phyloP scores from a whole-genome alignment of 202 grass and related monocot species.

The Saccharum hybrid region DNA sequence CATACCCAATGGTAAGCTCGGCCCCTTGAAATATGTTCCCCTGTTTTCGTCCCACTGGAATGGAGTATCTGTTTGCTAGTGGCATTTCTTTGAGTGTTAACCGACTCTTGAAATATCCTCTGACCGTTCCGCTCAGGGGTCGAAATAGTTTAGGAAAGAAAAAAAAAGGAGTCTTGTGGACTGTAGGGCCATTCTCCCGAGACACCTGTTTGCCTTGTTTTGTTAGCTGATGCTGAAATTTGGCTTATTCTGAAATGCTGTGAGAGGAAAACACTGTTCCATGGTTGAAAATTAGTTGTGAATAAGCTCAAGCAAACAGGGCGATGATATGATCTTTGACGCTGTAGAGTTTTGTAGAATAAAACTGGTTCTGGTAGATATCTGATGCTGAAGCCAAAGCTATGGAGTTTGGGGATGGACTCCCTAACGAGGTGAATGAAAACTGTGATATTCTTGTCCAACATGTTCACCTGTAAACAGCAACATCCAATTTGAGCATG shows the following conservation, averaged over 20 bases:
- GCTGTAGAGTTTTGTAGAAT: background rate
- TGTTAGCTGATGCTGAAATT: too few species aligned
- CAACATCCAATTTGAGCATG: background rate
- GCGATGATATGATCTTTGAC: background rate
- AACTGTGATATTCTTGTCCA: background rate
- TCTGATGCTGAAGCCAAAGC: background rate
- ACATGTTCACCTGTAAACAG: background rate
- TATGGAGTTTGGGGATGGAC: background rate
- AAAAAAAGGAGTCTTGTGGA: background rate
- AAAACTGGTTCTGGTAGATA: background rate
- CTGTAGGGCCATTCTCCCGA: background rate
- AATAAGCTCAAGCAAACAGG: too few species aligned
- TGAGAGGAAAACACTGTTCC: too few species aligned
- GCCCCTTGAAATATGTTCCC: background rate
- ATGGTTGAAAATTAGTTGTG: too few species aligned
- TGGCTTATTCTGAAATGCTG: too few species aligned
- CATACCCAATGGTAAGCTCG: constrained; percentile 77
- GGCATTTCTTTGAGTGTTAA: background rate
- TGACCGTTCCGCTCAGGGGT: background rate
- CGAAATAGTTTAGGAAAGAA: background rate
- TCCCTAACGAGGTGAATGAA: background rate
- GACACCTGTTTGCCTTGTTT: background rate
- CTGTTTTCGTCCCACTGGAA: background rate
- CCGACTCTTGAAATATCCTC: background rate
- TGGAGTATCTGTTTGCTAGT: background rate